Evolutionary conservation across 768 basidiomycete genomes (phyloP).

Genomic region (Boletus subcaerulescens): DNA sequence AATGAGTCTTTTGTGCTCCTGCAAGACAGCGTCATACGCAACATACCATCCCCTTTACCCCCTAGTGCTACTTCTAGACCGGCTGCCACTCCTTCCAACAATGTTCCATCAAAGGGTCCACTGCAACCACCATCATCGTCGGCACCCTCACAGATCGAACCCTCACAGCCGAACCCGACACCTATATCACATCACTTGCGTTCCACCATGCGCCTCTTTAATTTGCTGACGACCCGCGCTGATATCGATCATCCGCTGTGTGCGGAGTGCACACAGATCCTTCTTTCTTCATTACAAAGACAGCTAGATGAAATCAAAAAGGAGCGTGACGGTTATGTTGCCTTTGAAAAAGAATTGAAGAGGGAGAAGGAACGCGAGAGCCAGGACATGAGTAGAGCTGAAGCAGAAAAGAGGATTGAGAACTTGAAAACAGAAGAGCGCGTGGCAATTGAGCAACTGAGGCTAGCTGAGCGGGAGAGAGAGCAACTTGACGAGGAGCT

Average conservation of each 20-base stretch:
- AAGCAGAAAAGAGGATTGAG: conserved; percentile 71
- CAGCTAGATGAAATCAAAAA: conserved; percentile 88
- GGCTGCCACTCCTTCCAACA: conserved; percentile 35
- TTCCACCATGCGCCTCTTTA: conserved; percentile 71
- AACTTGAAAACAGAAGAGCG: conserved; percentile 67
- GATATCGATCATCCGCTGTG: conserved; percentile 94
- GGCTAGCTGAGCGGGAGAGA: conserved; percentile 72
- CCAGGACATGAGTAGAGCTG: conserved; percentile 57
- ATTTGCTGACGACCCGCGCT: conserved; percentile 70
- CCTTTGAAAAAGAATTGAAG: conserved; percentile 84
- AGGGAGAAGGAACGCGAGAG: conserved; percentile 76
- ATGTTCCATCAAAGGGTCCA: conserved; percentile 23
- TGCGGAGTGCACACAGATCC: conserved; percentile 85
- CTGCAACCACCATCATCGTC: conserved; percentile 25
- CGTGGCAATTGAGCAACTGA: conserved; percentile 69
- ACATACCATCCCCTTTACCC: conserved; percentile 57
- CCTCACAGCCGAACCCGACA: conserved; percentile 60
- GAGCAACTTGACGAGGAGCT: conserved; percentile 74
- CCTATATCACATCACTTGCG: conserved; percentile 77
- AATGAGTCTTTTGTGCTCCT: conserved; percentile 91
- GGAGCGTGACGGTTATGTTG: conserved; percentile 90
- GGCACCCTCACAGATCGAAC: conserved; percentile 40
- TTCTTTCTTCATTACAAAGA: conserved; percentile 70
- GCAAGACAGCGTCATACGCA: conserved; percentile 76
- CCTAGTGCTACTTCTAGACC: conserved; percentile 45